Evolutionary conservation across 225 moss, liverwort and hornwort genomes (phyloP).

Genomic region (Polytrichum commune): DNA sequence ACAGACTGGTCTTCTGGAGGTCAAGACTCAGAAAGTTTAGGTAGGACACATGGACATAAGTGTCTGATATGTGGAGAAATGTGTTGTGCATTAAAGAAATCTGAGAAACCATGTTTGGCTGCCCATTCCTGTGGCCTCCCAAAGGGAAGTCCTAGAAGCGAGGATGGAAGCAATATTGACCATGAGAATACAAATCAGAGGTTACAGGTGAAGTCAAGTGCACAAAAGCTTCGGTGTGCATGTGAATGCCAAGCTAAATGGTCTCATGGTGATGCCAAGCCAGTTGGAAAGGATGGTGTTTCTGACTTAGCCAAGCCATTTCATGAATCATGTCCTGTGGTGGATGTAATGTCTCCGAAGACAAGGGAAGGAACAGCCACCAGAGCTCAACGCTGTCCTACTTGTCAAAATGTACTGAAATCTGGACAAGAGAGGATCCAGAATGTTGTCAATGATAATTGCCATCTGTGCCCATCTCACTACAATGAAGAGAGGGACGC

Average conservation of each 20-base stretch:
- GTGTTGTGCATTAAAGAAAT: no score
- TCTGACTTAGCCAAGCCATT: constrained; percentile 14
- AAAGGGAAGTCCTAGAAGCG: constrained; percentile 10
- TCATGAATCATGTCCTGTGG: constrained; percentile 15
- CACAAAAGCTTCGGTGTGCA: constrained; percentile 44
- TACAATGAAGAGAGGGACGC: constrained; percentile 1
- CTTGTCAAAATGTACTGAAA: not conserved
- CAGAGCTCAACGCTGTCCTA: no score
- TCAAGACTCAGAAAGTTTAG: constrained; percentile 7
- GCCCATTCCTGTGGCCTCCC: constrained; percentile 13
- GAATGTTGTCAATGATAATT: not conserved
- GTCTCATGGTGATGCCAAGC: constrained; percentile 7
- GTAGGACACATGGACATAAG: constrained; percentile 4
- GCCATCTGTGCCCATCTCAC: not conserved
- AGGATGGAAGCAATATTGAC: constrained; percentile 9
- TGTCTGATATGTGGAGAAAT: constrained; percentile 15
- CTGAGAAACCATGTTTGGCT: constrained; percentile 11
- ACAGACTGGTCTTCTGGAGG: constrained; percentile 12
- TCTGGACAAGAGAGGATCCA: not conserved
- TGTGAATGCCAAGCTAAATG: constrained; percentile 25
- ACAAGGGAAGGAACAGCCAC: constrained; percentile 5
- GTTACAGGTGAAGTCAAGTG: constrained; percentile 23
- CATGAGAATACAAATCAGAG: constrained; percentile 22
- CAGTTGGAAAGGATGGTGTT: constrained; percentile 6
- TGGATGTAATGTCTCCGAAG: constrained; percentile 15